A percentile compares a stretch with the other conserved stretches of the same genome.
phyloP scores from a whole-genome alignment of 177 flowering plant species.

The Vitis hybrid region DNA sequence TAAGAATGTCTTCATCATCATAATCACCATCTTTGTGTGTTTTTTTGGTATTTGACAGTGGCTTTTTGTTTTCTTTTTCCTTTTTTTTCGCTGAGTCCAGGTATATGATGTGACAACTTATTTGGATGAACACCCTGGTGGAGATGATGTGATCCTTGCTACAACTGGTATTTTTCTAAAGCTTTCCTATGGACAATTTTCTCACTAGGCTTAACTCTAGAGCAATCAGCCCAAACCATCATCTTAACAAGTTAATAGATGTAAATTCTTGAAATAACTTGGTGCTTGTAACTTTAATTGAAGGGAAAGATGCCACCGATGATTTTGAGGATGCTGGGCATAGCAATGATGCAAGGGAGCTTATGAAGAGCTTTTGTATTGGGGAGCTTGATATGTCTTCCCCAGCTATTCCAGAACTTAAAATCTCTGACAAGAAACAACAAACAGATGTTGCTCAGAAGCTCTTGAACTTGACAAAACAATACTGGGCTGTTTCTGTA shows the following conservation, averaged over 20 bases:
- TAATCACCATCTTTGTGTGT: background rate
- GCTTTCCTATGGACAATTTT: no score
- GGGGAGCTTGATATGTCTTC: conserved; percentile 75
- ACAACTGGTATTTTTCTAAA: conserved; percentile 56
- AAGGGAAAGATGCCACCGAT: conserved; percentile 91
- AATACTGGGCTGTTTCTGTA: conserved; percentile 67
- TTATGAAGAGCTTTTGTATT: conserved; percentile 61
- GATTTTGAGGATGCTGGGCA: conserved; percentile 98
- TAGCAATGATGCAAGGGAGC: conserved; percentile 70
- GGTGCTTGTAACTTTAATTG: conserved; percentile 9
- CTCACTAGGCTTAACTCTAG: no score
- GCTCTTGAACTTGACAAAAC: conserved; percentile 40
- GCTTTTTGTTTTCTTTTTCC: background rate
- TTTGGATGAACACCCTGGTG: conserved; percentile 92
- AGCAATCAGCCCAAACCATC: no score
- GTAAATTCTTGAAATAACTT: conserved; percentile 9
- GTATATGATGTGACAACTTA: conserved; percentile 79
- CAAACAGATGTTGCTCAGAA: conserved; percentile 10
- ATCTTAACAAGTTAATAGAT: background rate
- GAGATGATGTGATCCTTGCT: conserved; percentile 71
- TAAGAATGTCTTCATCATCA: no score
- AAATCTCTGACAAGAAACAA: conserved; percentile 31
- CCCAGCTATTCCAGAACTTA: conserved; percentile 45
- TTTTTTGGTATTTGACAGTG: background rate
- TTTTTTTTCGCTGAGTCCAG: conserved; percentile 25